Conservation (phyloP, 805 yeast genomes). For the Lachancea quebecensis region DNA sequence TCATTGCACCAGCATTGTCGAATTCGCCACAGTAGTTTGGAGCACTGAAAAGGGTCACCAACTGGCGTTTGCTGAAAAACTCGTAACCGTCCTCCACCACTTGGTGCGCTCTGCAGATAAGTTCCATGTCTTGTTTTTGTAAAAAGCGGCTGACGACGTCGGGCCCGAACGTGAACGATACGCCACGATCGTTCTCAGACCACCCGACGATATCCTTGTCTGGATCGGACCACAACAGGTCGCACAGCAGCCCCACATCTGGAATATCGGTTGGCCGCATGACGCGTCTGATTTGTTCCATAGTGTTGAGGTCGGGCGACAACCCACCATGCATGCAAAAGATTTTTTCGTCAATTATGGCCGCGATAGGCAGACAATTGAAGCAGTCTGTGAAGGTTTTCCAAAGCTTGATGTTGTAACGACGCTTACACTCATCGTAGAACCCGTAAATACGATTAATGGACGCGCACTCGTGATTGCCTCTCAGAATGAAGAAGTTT, state of each 20-base stretch:
- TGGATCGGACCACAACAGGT: conserved; percentile 96
- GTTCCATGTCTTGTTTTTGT: conserved; percentile 96
- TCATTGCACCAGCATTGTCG: conserved; percentile 99
- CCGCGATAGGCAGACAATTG: conserved; percentile 97
- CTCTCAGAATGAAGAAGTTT: conserved; percentile 92
- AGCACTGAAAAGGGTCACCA: conserved; percentile 91
- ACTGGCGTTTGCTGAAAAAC: conserved; percentile 90
- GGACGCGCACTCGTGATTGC: conserved; percentile 98
- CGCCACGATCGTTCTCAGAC: conserved; percentile 99
- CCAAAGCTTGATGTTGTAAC: conserved; percentile 97
- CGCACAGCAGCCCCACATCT: conserved; percentile 94
- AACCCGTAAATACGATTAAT: conserved; percentile 97
- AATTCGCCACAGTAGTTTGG: conserved; percentile 99
- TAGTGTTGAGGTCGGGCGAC: conserved; percentile 92
- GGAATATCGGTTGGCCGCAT: conserved; percentile 99
- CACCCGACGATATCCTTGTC: conserved; percentile 97
- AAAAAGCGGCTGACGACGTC: conserved; percentile 94
- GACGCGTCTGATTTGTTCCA: conserved; percentile 98
- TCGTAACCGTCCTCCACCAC: conserved; percentile 99
- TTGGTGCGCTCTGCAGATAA: conserved; percentile 97
- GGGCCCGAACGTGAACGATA: conserved; percentile 98
- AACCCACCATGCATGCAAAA: conserved; percentile 99
- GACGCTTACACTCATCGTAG: conserved; percentile 97
- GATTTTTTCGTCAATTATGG: conserved; percentile 95
- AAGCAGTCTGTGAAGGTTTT: conserved; percentile 98